A percentile compares a stretch with the other conserved stretches of the same genome.
These are phyloP conservation scores for Zasmidium cellare DNA, from an alignment of 2,329 filamentous ascomycete species.

Conservation along the genomic window DNA sequence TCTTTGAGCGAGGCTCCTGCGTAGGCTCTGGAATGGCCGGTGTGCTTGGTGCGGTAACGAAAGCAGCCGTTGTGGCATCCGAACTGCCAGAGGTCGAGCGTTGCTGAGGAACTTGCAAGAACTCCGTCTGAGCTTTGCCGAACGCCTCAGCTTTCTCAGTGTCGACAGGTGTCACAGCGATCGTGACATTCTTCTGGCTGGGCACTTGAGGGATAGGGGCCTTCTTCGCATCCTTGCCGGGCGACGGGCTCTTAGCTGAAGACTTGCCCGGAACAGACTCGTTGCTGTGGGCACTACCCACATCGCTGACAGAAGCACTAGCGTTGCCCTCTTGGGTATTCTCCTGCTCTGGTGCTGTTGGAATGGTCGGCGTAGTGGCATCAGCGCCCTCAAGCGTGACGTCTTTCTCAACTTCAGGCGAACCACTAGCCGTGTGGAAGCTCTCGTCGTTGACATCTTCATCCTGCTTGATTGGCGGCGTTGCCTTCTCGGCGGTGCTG, in stretches of 20 bases:
- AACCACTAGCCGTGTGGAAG: constrained; percentile 34
- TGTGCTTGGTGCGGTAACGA: constrained; percentile 26
- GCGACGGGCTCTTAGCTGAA: not conserved
- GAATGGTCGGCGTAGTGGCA: not conserved
- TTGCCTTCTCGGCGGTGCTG: not conserved
- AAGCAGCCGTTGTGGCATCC: constrained; percentile 17
- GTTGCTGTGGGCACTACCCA: not conserved
- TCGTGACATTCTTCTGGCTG: constrained; percentile 9
- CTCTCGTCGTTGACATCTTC: constrained; percentile 33
- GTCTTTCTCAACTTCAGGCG: constrained; percentile 12
- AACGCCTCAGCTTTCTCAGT: not conserved
- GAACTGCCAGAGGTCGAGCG: constrained; percentile 17
- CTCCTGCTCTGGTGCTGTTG: not conserved
- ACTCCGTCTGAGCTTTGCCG: not conserved
- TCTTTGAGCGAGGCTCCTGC: not conserved
- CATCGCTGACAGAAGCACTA: not conserved
- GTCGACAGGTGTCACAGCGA: constrained; percentile 9
- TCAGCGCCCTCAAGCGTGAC: not conserved
- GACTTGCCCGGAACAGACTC: not conserved
- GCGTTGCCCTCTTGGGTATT: not conserved
- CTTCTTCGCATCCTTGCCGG: constrained; percentile 10
- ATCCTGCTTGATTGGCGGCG: constrained; percentile 9
- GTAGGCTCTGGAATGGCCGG: constrained; percentile 15
- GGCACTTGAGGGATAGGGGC: constrained; percentile 13
- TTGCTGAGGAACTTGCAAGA: constrained; percentile 2